These are phyloP conservation scores for Umbelopsis isabellina DNA, from an alignment of 192 early-diverging fungal species.

Conservation along the genomic window DNA sequence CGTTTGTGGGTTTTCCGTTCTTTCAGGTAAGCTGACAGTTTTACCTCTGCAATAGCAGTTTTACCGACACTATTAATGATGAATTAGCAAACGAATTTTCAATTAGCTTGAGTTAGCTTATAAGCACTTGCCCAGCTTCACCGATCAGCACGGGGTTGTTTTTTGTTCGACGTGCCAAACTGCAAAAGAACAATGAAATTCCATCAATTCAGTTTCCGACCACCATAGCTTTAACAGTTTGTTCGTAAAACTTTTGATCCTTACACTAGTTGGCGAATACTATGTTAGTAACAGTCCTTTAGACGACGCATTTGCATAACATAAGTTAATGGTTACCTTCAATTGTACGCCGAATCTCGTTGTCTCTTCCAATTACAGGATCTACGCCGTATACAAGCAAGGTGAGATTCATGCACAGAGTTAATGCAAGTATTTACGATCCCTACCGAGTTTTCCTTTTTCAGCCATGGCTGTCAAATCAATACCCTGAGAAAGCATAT, in stretches of 20 bases:
- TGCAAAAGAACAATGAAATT: constrained; percentile 27
- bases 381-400: constrained; percentile 38
- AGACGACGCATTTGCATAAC: not conserved
- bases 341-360: constrained; percentile 75
- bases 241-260: not conserved
- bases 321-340: constrained; percentile 52
- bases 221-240: not conserved
- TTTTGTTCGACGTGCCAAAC: constrained; percentile 71
- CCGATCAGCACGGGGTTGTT: constrained; percentile 80
- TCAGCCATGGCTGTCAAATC: constrained; percentile 75
- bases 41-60: constrained; percentile 75
- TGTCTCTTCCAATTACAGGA: constrained; percentile 81
- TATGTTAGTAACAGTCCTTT: not conserved
- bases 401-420: not conserved
- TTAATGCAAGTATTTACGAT: not conserved
- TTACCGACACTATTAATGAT: constrained; percentile 59
- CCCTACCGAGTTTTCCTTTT: constrained; percentile 69
- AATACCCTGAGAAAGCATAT: constrained; percentile 52
- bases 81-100: not conserved
- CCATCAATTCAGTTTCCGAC: constrained; percentile 7
- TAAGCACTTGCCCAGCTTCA: constrained; percentile 62
- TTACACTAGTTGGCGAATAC: not conserved
- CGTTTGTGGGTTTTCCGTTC: no score
- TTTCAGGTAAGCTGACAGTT: not conserved
- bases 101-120: not conserved